Percentiles rank a stretch among this genome's conserved stretches.
phyloP scores from a whole-genome alignment of 1,139 yeast species.

The Pichiaceae sp. region DNA sequence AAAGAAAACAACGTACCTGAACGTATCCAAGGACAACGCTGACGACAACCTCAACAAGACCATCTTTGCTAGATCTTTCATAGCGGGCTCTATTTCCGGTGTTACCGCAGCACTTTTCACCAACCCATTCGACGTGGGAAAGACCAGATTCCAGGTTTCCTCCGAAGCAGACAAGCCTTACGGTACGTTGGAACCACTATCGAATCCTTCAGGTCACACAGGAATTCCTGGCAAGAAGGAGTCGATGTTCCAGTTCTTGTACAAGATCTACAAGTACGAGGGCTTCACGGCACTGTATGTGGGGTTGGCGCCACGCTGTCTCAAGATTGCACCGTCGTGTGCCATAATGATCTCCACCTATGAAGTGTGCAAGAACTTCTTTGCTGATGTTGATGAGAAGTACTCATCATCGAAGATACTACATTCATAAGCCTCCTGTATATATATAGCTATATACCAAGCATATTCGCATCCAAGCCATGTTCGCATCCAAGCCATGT shows the following conservation, averaged over 20 bases:
- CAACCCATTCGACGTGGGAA: constrained; percentile 96
- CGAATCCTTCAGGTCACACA: not conserved
- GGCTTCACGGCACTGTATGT: constrained; percentile 74
- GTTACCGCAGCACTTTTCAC: constrained; percentile 78
- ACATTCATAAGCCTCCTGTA: not conserved
- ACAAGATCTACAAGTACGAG: constrained; percentile 55
- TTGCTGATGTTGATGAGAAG: constrained; percentile 21
- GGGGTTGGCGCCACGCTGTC: constrained; percentile 76
- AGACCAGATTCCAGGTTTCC: constrained; percentile 81
- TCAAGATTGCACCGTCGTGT: constrained; percentile 94
- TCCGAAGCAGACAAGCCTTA: constrained; percentile 14
- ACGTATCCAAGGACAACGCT: constrained; percentile 5
- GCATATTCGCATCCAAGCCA: too few species aligned
- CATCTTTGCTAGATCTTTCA: constrained; percentile 64
- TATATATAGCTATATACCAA: not conserved
- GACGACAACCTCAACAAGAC: constrained; percentile 20
- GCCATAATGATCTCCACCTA: constrained; percentile 97
- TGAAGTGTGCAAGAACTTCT: constrained; percentile 74
- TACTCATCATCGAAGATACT: constrained; percentile 1
- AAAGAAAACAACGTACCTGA: constrained; percentile 7
- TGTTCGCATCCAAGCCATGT: too few species aligned
- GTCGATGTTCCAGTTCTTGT: constrained; percentile 61
- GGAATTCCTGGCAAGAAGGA: constrained; percentile 5
- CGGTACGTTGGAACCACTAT: constrained; percentile 6
- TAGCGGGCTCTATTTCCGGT: constrained; percentile 84